Evolutionary conservation across 345 rosid species (phyloP), one percentile per base, ranked within the genome.

Genomic region (Gossypium turneri): DNA sequence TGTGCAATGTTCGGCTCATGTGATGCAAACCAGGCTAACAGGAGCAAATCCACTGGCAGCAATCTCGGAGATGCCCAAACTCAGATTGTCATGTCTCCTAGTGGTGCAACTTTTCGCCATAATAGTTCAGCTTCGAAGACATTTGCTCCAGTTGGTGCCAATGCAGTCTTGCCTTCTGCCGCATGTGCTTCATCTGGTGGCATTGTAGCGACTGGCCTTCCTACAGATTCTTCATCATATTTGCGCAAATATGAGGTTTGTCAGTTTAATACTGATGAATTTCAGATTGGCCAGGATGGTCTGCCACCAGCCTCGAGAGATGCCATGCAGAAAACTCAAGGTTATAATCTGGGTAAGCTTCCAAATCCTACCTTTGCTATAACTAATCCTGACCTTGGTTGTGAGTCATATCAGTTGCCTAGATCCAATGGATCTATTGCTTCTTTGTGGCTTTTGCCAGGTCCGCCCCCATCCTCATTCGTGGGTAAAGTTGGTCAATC

Each of bases 281-380:
- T 15, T 51, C 75, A 0, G 58, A 22, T 72, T 51, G 43, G 16
- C 38, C 59, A 8, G 43, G 78, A 67, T 27, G 76, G 69, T 68
- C 58, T 22, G 5, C 61, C 75, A 24, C 48, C 63, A 72, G 20
- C 55, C 17, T 19, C 53, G 44, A 56, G 51, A 71, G 74, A 64
- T 57, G 27, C 52, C 73, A 58, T 66, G 66, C 72, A 51, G 77
- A 71, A 61, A 47, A 57, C 12, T 25, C 59, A 15, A 29, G 60
- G 27, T 75, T 67, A 53, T 51, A 65, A 67, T 73, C 73, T 61
- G 60, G 60, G 72, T 61, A 75, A 76, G 70, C 70, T 53, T 71
- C 75, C 73, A 22, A 29, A n/a, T 67, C 80, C 29, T 65, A 8
- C 59, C 41, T 52, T 57, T 67, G 24, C 52, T 12, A 29, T 73